Conservation (phyloP, 208 protist species). For the Leishmania aethiopica region DNA sequence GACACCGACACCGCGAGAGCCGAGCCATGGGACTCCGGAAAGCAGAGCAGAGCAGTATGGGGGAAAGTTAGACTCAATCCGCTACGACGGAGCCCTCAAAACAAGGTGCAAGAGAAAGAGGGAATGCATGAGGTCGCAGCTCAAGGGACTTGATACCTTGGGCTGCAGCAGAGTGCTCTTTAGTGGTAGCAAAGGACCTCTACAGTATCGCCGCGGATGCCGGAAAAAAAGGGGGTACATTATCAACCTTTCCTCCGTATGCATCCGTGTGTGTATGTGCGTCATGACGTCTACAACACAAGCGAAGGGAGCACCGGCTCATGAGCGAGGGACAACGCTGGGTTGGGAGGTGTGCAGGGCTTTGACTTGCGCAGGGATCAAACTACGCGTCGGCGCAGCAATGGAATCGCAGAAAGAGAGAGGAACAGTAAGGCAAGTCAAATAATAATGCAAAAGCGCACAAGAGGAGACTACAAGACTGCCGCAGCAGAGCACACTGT, state of each 20-base stretch:
- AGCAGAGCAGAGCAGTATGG: neutral
- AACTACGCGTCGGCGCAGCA: constrained; percentile 9
- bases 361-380: neutral
- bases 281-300: constrained; percentile 6
- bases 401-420: constrained; percentile 5
- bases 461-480: neutral
- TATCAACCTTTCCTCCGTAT: neutral
- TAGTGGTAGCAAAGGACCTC: neutral
- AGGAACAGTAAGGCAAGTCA: constrained; percentile 17
- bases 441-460: constrained; percentile 2
- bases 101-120: neutral
- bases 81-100: neutral
- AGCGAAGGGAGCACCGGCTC: neutral
- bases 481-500: neutral
- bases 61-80: neutral
- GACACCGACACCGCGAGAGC: neutral
- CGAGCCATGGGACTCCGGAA: neutral
- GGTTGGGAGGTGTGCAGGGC: neutral
- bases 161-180: constrained; percentile 1
- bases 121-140: neutral
- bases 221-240: neutral
- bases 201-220: neutral
- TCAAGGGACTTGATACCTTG: neutral
- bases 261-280: constrained; percentile 12
- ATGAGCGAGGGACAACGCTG: neutral